These are phyloP conservation scores for Colletotrichum sp. DNA, from an alignment of 2,329 filamentous ascomycete species.

Conservation along the genomic window DNA sequence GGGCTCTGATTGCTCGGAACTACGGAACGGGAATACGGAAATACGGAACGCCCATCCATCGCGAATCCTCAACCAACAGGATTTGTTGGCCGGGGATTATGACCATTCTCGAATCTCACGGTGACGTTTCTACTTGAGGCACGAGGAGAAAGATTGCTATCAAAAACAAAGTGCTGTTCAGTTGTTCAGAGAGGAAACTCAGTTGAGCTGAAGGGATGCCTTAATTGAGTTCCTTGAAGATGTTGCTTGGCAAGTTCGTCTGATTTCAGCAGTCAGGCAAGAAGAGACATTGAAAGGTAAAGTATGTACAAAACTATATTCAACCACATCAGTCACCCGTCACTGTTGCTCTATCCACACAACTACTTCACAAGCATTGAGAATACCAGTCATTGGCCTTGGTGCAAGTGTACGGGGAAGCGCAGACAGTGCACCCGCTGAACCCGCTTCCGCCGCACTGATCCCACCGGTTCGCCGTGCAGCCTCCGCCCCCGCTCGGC, in stretches of 20 bases:
- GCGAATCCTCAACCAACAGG: neutral
- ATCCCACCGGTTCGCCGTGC: conserved; percentile 16
- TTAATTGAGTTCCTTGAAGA: neutral
- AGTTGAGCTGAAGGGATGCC: neutral
- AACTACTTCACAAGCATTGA: conserved; percentile 15
- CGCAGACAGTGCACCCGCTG: conserved; percentile 17
- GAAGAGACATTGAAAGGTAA: neutral
- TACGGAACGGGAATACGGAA: neutral
- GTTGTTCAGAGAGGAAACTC: neutral
- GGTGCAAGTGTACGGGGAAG: conserved; percentile 15
- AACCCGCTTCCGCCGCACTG: conserved; percentile 24
- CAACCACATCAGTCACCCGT: neutral
- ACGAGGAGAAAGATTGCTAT: too few species aligned
- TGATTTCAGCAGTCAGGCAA: neutral
- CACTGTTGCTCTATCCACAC: fast-evolving
- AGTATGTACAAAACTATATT: neutral
- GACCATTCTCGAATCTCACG: neutral
- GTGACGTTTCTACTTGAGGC: neutral
- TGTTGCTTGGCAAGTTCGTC: neutral
- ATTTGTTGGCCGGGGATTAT: neutral
- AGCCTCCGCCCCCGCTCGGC: conserved; percentile 4
- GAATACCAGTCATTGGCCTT: conserved; percentile 21
- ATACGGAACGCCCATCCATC: neutral
- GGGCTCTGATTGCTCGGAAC: neutral
- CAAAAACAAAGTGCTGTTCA: neutral